phyloP scores from a whole-genome alignment of 768 basidiomycete species.

The Russula emetica region DNA sequence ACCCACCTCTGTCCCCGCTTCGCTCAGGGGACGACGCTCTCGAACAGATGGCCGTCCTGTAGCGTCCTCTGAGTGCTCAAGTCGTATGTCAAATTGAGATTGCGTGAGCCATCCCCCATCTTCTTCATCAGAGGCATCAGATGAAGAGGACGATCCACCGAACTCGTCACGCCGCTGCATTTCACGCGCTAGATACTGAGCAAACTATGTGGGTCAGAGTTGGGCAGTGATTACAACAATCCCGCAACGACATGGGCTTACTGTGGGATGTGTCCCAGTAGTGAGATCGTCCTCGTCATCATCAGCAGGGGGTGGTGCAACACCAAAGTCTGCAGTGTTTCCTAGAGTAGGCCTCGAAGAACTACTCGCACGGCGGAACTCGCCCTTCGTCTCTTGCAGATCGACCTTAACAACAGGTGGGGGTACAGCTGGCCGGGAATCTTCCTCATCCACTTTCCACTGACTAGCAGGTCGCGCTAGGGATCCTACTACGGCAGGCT shows the following conservation, averaged over 20 bases:
- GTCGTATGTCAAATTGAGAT: slow-evolving; percentile 53
- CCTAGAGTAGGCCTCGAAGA: slow-evolving; percentile 43
- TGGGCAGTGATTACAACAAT: background rate
- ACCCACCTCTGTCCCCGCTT: slow-evolving; percentile 33
- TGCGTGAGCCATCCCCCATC: slow-evolving; percentile 79
- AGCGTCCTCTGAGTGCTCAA: slow-evolving; percentile 32
- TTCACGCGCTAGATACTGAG: slow-evolving; percentile 71
- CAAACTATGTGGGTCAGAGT: slow-evolving; percentile 50
- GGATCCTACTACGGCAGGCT: slow-evolving; percentile 49
- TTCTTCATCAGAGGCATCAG: slow-evolving; percentile 54
- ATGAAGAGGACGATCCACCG: slow-evolving; percentile 43
- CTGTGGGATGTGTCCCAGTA: slow-evolving; percentile 44
- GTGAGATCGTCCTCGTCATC: slow-evolving; percentile 44
- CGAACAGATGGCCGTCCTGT: slow-evolving; percentile 26
- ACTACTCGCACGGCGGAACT: slow-evolving; percentile 51
- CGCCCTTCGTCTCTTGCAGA: slow-evolving; percentile 42
- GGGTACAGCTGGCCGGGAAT: slow-evolving; percentile 19
- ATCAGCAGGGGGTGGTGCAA: slow-evolving; percentile 43
- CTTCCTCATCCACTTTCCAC: slow-evolving; percentile 69
- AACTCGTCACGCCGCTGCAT: slow-evolving; percentile 60
- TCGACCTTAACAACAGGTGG: slow-evolving; percentile 21
- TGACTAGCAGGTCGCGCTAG: slow-evolving; percentile 33
- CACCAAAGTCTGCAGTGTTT: slow-evolving; percentile 63
- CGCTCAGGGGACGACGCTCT: slow-evolving; percentile 34
- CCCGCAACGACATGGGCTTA: slow-evolving; percentile 30